Percentiles rank a stretch among this genome's conserved stretches.
Evolutionary conservation across 495 filamentous ascomycete genomes (phyloP).

Genomic region (Acidomyces sp.): DNA sequence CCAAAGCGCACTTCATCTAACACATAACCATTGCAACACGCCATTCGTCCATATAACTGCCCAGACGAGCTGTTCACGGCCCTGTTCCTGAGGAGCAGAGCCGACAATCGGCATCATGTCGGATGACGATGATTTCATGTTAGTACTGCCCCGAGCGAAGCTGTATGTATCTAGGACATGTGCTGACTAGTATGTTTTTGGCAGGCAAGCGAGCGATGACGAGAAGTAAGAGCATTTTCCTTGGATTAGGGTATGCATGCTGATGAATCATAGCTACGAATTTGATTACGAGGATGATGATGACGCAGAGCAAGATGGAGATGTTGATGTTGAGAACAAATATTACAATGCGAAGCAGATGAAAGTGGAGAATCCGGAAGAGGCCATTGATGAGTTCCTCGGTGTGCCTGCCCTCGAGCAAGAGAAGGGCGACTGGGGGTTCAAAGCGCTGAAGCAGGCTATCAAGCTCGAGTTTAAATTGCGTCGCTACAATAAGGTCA

Average conservation of each 20-base stretch:
- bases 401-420: constrained; percentile 69
- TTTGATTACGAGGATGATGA: constrained; percentile 82
- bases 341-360: constrained; percentile 99
- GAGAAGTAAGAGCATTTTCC: constrained; percentile 47
- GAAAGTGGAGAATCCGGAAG: constrained; percentile 74
- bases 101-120: constrained; percentile 60
- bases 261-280: constrained; percentile 51
- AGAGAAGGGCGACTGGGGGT: constrained; percentile 96
- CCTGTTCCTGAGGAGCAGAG: too few relatives aligned
- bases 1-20: too few relatives aligned
- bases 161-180: too few relatives aligned
- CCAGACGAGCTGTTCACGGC: too few relatives aligned
- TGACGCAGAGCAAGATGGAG: constrained; percentile 73
- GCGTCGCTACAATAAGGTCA: constrained; percentile 68
- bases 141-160: too few relatives aligned
- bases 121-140: constrained; percentile 97
- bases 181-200: too few relatives aligned
- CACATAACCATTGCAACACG: too few relatives aligned
- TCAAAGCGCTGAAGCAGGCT: constrained; percentile 94
- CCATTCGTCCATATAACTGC: too few relatives aligned
- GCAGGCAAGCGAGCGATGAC: constrained; percentile 89
- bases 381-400: constrained; percentile 83
- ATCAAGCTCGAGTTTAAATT: constrained; percentile 95
- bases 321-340: constrained; percentile 96
- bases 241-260: constrained; percentile 17